phyloP scores from a whole-genome alignment of 2,329 filamentous ascomycete genomes.

The Alternaria sp. region DNA sequence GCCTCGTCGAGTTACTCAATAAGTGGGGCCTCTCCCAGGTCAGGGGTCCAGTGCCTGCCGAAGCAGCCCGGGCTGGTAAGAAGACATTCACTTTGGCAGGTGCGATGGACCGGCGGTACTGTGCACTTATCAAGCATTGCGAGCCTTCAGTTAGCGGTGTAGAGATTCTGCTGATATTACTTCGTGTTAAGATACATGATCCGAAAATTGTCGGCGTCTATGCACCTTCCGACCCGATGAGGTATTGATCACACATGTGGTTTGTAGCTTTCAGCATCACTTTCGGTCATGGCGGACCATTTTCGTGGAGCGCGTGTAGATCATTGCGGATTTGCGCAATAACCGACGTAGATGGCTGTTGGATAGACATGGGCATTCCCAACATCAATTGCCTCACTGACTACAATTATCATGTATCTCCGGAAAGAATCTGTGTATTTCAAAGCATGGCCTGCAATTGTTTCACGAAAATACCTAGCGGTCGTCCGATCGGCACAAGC shows the following conservation, averaged over 20 bases:
- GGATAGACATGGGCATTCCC: neutral
- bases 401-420: neutral
- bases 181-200: neutral
- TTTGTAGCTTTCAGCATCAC: neutral
- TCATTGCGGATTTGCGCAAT: neutral
- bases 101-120: neutral
- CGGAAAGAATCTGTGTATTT: neutral
- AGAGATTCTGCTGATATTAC: neutral
- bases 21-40: constrained; percentile 6
- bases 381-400: neutral
- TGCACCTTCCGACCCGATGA: neutral
- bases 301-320: neutral
- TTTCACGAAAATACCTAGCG: neutral
- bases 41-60: constrained; percentile 6
- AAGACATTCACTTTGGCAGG: neutral
- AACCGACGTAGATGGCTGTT: neutral
- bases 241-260: neutral
- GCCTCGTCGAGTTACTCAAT: constrained; percentile 3
- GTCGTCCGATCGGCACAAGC: neutral
- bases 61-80: neutral
- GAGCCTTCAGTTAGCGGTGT: neutral
- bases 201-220: neutral
- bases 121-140: neutral
- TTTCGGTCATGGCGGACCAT: neutral
- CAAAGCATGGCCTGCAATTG: neutral